These are phyloP conservation scores for Rhododendron henanense DNA, from an alignment of 148 eudicot species.

Conservation along the genomic window DNA sequence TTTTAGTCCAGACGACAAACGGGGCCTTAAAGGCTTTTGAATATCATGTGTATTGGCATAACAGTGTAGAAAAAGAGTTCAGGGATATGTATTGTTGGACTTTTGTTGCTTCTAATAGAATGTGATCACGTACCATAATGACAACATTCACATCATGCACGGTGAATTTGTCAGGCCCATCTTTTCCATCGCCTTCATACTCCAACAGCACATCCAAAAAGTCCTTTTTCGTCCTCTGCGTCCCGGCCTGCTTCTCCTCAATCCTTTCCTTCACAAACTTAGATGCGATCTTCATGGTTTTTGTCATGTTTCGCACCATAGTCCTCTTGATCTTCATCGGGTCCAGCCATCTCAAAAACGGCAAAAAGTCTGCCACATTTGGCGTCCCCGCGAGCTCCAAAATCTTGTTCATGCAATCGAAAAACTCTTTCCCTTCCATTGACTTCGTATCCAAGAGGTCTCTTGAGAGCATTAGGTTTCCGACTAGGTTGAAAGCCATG, in stretches of 20 bases:
- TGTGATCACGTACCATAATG: constrained; percentile 5
- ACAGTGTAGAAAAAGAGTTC: too few relatives aligned
- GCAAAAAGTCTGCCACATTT: constrained; percentile 15
- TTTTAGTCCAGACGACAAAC: too few relatives aligned
- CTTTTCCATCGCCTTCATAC: constrained; percentile 14
- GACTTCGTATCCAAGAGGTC: constrained; percentile 25
- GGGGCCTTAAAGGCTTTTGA: too few relatives aligned
- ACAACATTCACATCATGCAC: background rate
- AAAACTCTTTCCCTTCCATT: constrained; percentile 10
- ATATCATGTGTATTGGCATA: too few relatives aligned
- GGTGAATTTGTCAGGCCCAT: constrained; percentile 9
- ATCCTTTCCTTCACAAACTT: constrained; percentile 16
- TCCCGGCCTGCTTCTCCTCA: constrained; percentile 3
- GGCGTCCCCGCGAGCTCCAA: constrained; percentile 12
- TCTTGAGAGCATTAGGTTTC: constrained; percentile 35
- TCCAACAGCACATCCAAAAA: constrained; percentile 15
- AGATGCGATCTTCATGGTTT: background rate
- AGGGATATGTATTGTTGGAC: background rate
- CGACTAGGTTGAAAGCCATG: constrained; percentile 29
- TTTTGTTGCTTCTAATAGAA: background rate
- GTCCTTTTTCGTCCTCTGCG: background rate
- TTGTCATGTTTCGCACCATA: constrained; percentile 3
- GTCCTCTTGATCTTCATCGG: constrained; percentile 7
- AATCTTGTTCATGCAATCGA: constrained; percentile 5
- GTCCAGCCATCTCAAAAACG: constrained; percentile 10